These are phyloP conservation scores for Bauhinia variegata DNA, from an alignment of 306 rosid species.

Conservation along the genomic window DNA sequence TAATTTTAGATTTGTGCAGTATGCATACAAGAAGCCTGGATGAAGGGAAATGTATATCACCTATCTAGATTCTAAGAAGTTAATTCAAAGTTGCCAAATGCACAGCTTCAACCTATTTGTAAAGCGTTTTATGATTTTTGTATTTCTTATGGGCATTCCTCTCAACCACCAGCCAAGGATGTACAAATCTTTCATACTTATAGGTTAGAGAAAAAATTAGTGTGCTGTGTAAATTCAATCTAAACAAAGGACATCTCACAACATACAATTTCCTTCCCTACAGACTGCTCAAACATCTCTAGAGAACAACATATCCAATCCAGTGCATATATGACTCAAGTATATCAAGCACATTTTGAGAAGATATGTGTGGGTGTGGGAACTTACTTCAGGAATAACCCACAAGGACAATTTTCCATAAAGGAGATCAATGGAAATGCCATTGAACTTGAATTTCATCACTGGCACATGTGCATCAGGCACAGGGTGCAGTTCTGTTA, in stretches of 20 bases:
- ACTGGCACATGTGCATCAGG: constrained; percentile 97
- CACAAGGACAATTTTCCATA: constrained; percentile 86
- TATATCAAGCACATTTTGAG: too few relatives aligned
- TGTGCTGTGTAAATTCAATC: constrained; percentile 22
- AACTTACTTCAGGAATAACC: constrained; percentile 95
- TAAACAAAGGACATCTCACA: constrained; percentile 8
- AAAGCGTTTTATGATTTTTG: constrained; percentile 6
- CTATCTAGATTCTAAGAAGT: constrained; percentile 16
- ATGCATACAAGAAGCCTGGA: constrained; percentile 8
- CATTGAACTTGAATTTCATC: constrained; percentile 75
- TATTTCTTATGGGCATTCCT: constrained; percentile 11
- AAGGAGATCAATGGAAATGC: constrained; percentile 89
- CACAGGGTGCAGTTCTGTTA: constrained; percentile 88
- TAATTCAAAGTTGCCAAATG: constrained; percentile 9
- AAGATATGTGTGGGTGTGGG: neutral
- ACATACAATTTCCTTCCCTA: constrained; percentile 7
- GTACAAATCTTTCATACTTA: constrained; percentile 10
- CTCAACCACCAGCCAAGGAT: constrained; percentile 4
- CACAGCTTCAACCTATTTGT: constrained; percentile 2
- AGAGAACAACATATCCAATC: neutral
- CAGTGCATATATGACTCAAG: neutral
- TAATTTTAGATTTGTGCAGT: constrained; percentile 3
- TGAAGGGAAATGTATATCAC: too few relatives aligned
- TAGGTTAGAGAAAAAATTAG: neutral
- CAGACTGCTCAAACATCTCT: constrained; percentile 2